Conservation (phyloP, 371 early-diverging fungal species). For the Capillidium rhysosporum region DNA sequence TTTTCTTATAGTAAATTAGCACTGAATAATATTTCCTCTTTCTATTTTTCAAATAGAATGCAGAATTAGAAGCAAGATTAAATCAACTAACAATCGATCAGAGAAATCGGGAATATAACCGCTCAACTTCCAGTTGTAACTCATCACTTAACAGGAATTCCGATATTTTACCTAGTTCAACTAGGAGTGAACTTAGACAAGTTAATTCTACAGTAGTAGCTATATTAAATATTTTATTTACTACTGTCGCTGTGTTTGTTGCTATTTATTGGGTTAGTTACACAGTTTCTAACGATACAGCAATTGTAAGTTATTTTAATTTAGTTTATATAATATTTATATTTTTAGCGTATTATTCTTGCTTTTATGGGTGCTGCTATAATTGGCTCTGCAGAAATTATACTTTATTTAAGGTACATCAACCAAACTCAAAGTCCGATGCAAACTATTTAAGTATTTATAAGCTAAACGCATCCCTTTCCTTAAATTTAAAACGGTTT, state of each 20-base stretch:
- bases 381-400: conserved; percentile 29
- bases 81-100: conserved; percentile 9
- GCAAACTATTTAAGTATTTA: too few species aligned
- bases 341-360: conserved; percentile 28
- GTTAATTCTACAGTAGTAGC: conserved; percentile 25
- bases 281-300: conserved; percentile 28
- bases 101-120: conserved; percentile 9
- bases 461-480: too few species aligned
- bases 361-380: conserved; percentile 24
- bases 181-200: background rate
- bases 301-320: conserved; percentile 22
- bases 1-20: background rate
- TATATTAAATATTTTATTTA: conserved; percentile 36
- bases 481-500: too few species aligned
- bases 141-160: conserved; percentile 4
- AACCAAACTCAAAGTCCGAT: conserved; percentile 1
- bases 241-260: conserved; percentile 35
- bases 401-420: conserved; percentile 18
- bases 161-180: background rate
- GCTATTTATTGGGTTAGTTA: conserved; percentile 30
- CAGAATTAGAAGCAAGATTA: conserved; percentile 7
- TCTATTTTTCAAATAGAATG: conserved; percentile 1
- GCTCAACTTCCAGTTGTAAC: conserved; percentile 6
- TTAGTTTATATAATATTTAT: background rate
- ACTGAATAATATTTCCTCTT: background rate